Evolutionary conservation across 768 basidiomycete genomes (phyloP), one percentile per base, ranked within the genome.

Genomic region (Xanthoconium stramineum): DNA sequence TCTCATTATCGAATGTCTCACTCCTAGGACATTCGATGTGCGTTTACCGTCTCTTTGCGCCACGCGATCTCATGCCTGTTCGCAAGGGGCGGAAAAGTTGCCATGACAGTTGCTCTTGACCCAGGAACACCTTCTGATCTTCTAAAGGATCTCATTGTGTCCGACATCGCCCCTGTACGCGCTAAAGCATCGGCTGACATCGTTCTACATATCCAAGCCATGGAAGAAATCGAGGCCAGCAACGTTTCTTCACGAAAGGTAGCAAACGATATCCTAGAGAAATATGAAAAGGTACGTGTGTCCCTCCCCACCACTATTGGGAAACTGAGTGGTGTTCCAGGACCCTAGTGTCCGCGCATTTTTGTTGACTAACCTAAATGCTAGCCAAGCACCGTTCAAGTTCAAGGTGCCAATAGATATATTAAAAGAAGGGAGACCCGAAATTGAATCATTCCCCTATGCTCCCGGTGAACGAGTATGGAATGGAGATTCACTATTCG

Each of bases 11-110:
- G 3, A 75, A 87, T 17, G 79, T 94, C 17, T 82, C 89, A 3
- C 77, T 97, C 5, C 74, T 96, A 5, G 94, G 94, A 0, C 94
- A 96, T 68, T 95, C 93, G 3, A 94, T 96, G 94, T 93, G 61
- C 52, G 88, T 75, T 54, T 19, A 37, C 3, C 14, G 15, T 17
- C 36, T 49, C 32, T 10, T 47, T 29, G 19, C 32, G 8, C 15
- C 12, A 35, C 17, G 17, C 56, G 7, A 8, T 32, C 45, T 65
- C 37, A 55, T 50, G 17, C 5, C n/a, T 36, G 10, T 61, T 47
- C 10, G 28, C 40, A 59, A 93, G 90, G 91, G 93, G 93, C 49
- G 93, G 91, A 20, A 94, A 93, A 68, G 85, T 82, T 4, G 88
- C 88, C 0, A 89, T 91, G 88, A 66, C 84, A 1, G 73, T 86